A percentile compares a stretch with the other conserved stretches of the same genome.
phyloP scores from a whole-genome alignment of 768 basidiomycete species.

The Amanita thiersii region DNA sequence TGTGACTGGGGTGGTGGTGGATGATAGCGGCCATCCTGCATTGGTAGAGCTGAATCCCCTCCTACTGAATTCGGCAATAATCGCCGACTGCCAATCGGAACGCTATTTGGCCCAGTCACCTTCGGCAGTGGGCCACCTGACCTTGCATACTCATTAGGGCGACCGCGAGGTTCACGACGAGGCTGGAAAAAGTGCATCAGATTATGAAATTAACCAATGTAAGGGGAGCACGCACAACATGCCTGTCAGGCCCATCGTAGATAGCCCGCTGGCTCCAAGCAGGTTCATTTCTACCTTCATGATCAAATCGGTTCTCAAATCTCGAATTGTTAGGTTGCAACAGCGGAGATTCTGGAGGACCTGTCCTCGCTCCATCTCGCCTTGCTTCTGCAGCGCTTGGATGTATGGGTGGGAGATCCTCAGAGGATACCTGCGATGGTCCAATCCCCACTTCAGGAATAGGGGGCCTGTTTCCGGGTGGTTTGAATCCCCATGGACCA shows the following conservation, averaged over 20 bases:
- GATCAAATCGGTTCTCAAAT: not conserved
- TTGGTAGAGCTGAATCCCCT: no score
- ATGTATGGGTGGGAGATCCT: no score
- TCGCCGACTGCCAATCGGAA: constrained; percentile 27
- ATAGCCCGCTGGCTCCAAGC: constrained; percentile 2
- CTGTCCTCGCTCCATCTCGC: not conserved
- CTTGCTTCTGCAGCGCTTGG: constrained; percentile 1
- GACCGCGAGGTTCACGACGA: constrained; percentile 19
- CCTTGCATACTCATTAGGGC: constrained; percentile 15
- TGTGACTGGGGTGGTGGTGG: constrained; percentile 2
- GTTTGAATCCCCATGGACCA: no score
- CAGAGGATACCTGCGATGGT: no score
- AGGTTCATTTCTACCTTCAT: not conserved
- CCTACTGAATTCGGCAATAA: constrained; percentile 7
- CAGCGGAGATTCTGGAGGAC: not conserved
- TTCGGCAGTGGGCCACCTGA: constrained; percentile 12
- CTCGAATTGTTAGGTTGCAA: not conserved
- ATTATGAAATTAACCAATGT: constrained; percentile 4
- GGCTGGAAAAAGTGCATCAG: constrained; percentile 3
- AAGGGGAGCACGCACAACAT: constrained; percentile 8
- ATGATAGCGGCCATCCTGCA: no score
- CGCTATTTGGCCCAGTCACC: constrained; percentile 27
- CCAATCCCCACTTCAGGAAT: no score
- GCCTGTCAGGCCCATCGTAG: constrained; percentile 8
- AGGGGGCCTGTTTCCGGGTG: no score